Conservation (phyloP, 139 green algal species). For the Closterium sp. region DNA sequence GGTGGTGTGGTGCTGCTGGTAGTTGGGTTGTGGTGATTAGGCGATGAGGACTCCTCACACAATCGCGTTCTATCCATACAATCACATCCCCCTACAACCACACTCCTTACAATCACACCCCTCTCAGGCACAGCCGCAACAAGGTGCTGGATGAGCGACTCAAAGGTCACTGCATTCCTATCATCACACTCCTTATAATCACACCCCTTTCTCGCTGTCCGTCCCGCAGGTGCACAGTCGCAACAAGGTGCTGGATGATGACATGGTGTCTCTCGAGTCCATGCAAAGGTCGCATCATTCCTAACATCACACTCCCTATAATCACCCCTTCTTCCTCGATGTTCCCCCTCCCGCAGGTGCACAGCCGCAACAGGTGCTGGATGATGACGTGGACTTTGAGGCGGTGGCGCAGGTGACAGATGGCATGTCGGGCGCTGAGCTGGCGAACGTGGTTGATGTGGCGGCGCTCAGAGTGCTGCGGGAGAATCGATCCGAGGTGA, state of each 20-base stretch:
- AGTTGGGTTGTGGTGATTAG: too few species aligned
- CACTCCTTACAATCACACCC: background rate
- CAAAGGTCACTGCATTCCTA: too few species aligned
- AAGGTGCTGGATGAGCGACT: too few species aligned
- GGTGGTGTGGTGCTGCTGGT: too few species aligned
- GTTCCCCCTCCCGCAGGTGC: conserved; percentile 10
- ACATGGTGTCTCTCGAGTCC: background rate
- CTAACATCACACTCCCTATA: too few species aligned
- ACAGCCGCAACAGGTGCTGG: conserved; percentile 21
- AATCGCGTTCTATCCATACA: too few species aligned
- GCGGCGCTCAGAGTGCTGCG: conserved; percentile 23
- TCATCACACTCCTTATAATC: background rate
- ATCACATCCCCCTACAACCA: too few species aligned
- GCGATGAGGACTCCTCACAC: too few species aligned
- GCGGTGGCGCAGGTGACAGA: conserved; percentile 27
- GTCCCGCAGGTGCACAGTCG: background rate
- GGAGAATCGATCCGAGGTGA: conserved; percentile 14
- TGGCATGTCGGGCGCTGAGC: conserved; percentile 31
- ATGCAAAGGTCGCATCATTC: too few species aligned
- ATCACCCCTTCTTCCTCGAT: too few species aligned
- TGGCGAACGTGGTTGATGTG: conserved; percentile 25
- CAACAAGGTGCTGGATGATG: background rate
- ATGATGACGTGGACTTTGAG: conserved; percentile 25
- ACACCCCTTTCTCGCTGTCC: background rate
- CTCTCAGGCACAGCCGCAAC: too few species aligned